These are phyloP conservation scores for Hymenochaete sp. DNA, from an alignment of 1,284 basidiomycete species.

Conservation along the genomic window DNA sequence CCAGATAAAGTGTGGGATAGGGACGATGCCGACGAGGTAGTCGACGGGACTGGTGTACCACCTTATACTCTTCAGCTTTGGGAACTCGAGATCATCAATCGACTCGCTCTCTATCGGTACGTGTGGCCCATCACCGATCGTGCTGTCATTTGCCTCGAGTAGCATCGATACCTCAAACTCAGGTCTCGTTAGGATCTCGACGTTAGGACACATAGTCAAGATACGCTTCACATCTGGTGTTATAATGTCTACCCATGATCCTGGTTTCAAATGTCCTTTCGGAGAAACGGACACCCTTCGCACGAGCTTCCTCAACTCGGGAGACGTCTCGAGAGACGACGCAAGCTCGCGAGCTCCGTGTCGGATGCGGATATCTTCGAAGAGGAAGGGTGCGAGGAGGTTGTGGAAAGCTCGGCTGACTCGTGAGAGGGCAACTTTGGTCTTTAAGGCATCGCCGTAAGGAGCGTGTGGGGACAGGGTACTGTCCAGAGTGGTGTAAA, in stretches of 20 bases:
- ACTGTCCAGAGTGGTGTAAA: background rate
- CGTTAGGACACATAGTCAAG: conserved; percentile 4
- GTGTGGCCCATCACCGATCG: too few relatives aligned
- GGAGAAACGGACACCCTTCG: conserved; percentile 4
- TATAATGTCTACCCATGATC: background rate
- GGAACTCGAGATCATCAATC: too few relatives aligned
- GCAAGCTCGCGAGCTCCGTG: background rate
- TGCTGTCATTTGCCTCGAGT: too few relatives aligned
- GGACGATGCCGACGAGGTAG: background rate
- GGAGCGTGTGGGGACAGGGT: too few relatives aligned
- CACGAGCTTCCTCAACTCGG: conserved; percentile 2
- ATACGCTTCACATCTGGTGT: conserved; percentile 4
- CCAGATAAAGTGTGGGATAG: conserved; percentile 3
- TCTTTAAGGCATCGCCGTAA: conserved; percentile 4
- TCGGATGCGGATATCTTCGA: conserved; percentile 9
- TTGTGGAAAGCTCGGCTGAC: conserved; percentile 1
- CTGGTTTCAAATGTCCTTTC: background rate
- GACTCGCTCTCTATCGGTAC: too few relatives aligned
- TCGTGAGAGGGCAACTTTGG: background rate
- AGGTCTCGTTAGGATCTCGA: conserved; percentile 1
- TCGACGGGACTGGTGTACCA: conserved; percentile 1
- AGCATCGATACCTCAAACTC: too few relatives aligned
- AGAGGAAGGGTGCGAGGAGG: background rate
- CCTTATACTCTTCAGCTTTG: conserved; percentile 1
- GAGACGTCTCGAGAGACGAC: conserved; percentile 1